These are phyloP conservation scores for Coemansia sp. DNA, from an alignment of 192 early-diverging fungal genomes.

Conservation along the genomic window DNA sequence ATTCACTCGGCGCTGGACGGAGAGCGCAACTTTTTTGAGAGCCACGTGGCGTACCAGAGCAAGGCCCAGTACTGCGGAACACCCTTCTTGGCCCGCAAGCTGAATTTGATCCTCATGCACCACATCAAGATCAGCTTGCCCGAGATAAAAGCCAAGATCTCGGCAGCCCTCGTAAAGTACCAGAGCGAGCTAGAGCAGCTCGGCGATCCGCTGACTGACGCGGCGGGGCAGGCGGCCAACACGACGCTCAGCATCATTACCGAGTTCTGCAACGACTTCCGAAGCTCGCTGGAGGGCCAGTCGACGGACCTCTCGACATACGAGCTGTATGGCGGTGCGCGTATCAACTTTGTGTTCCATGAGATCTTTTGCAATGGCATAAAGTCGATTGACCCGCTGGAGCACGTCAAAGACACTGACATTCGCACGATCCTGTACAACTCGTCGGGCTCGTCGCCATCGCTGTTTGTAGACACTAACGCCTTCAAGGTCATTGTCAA, in stretches of 20 bases:
- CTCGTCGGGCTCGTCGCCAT: conserved; percentile 94
- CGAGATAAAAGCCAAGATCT: conserved; percentile 98
- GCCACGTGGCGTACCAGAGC: conserved; percentile 87
- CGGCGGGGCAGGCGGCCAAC: conserved; percentile 73
- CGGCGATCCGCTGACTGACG: conserved; percentile 88
- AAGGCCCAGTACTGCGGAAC: conserved; percentile 99
- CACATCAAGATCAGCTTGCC: conserved; percentile 98
- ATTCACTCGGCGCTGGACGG: conserved; percentile 85
- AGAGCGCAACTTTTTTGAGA: conserved; percentile 92
- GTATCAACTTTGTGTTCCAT: conserved; percentile 99
- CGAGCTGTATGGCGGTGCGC: conserved; percentile 96
- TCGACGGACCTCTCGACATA: conserved; percentile 91
- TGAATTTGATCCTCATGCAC: conserved; percentile 99
- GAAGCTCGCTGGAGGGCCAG: conserved; percentile 93
- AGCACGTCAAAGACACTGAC: conserved; percentile 98
- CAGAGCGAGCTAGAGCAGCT: conserved; percentile 79
- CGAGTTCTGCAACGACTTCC: conserved; percentile 97
- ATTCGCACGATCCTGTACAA: conserved; percentile 99
- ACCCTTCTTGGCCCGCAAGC: conserved; percentile 93
- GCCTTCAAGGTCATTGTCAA: conserved; percentile 98
- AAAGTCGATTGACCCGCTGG: conserved; percentile 95
- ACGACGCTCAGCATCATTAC: conserved; percentile 96
- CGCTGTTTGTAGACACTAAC: conserved; percentile 95
- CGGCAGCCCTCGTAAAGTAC: conserved; percentile 80
- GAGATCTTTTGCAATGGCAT: conserved; percentile 92